Base-by-base conservation (phyloP, 164 flowering plant species). In the Vitis cinerea region DNA sequence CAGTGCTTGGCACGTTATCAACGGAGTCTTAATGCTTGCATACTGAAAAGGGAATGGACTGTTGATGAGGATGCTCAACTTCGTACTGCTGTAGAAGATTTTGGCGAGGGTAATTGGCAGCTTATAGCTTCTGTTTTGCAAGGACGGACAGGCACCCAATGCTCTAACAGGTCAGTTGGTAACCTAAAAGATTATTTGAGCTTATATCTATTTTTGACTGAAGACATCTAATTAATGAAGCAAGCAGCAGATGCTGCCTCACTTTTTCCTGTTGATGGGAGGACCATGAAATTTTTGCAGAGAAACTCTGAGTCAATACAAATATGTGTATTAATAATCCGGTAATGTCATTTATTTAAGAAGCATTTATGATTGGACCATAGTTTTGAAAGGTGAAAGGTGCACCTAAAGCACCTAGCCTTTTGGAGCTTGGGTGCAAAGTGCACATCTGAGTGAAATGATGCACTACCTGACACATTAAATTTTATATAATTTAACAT, bases 101-200 rank as follows among this genome's bases (percentile, higher is more conserved):
- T 62, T 78, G 99, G 98, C 69, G 96, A 85, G 82, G 67, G 83
- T 63, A 69, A 93, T 80, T 95, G 99, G 99, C 97, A 93, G 82
- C 51, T 72, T 64, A 83, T 95, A 47, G 99, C 99, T 62, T 82
- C 88, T 77, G 62, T 71, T 59, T 65, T 93, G 74, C 86, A 83
- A 69, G 92, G 95, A 66, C 74, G 98, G 63, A 83, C 94, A 23
- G 97, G 94, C 63, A 71, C 86, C 44, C 99, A 95, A 66, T 95
- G 99, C 84, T 93, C 97, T 71, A 90, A 95, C 74, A 90, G 99
- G 97, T 92, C 65, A 87, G 92, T 82, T 48, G 55, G 27, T 23
- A 23, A 19, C 23, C 23, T 19, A 19, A 19, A 23, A 23, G 27
- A 23, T 23, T 23, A 23, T 23, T 23, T 23, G 27, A 23, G 27